These are phyloP conservation scores for Plasmodium inui DNA, from an alignment of 169 alveolate genomes.

Conservation along the genomic window DNA sequence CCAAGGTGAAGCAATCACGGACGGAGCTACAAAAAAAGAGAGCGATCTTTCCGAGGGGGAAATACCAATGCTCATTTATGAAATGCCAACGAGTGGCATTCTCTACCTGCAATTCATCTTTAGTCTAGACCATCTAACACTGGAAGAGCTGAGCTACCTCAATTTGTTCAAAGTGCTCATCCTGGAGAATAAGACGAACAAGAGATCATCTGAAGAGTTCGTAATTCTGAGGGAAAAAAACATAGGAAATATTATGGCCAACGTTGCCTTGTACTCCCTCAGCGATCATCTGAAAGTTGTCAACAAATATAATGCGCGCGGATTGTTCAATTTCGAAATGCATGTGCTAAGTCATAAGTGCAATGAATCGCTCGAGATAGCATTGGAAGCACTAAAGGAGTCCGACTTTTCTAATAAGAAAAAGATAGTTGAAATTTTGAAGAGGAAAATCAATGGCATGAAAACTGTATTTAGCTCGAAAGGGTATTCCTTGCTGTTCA, in stretches of 20 bases:
- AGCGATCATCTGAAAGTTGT: conserved; percentile 76
- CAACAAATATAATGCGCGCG: conserved; percentile 78
- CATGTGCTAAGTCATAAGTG: conserved; percentile 80
- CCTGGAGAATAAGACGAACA: conserved; percentile 81
- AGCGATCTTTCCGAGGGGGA: neutral
- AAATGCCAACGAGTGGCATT: conserved; percentile 84
- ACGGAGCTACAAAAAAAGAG: neutral
- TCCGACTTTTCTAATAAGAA: conserved; percentile 79
- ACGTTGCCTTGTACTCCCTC: conserved; percentile 75
- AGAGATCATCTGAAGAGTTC: conserved; percentile 81
- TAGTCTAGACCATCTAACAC: conserved; percentile 77
- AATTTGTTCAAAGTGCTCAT: conserved; percentile 78
- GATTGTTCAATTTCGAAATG: conserved; percentile 78
- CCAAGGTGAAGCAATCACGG: neutral
- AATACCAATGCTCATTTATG: conserved; percentile 76
- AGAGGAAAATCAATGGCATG: conserved; percentile 76
- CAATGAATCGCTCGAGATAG: conserved; percentile 79
- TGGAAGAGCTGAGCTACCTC: conserved; percentile 81
- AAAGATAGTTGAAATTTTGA: conserved; percentile 83
- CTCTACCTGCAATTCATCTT: conserved; percentile 82
- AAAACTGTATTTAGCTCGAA: conserved; percentile 70
- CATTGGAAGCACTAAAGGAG: conserved; percentile 76
- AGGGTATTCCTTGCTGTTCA: conserved; percentile 76
- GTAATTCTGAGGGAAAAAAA: conserved; percentile 77
- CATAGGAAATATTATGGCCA: conserved; percentile 78